Evolutionary conservation across 163 green algal genomes (phyloP), one percentile per base, ranked within the genome.

Genomic region (Chlorella variabilis): DNA sequence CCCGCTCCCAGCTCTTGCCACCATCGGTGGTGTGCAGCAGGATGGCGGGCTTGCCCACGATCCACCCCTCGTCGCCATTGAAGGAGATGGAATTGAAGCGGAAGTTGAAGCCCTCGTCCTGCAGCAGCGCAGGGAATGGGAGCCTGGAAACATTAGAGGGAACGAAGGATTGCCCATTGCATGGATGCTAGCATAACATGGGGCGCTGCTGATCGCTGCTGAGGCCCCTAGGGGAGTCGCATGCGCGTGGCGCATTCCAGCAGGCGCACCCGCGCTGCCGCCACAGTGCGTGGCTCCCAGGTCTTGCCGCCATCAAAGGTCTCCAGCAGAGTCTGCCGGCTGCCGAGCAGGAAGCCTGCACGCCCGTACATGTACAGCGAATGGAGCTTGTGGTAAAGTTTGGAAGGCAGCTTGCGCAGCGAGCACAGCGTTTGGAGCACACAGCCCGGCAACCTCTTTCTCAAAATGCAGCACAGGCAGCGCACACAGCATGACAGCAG

Each of bases 41-140:
- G 85, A 99, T 99, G 59, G 96, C 94, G 33, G 97, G 97, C 92
- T 98, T 99, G 86, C 97, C 97, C 49, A 99, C 93, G 73, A 99
- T 99, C 95, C 95, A 99, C 73, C 97, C 97, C 89, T 99, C 97
- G 48, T 95, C 90, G 42, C 94, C 93, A 34, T 86, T 92, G 86
- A 99, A 99, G 61, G 78, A 93, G 77, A 99, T 96, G 81, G 90
- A 95, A 87, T 97, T 98, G 92, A 99, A 99, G 71, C 94, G 87
- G 89, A 97, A 98, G 88, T 98, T 98, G 90, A 98, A 97, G 71
- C 93, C 96, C 89, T 98, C 96, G 33, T 99, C 96, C 63, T 83
- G 51, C 8, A 31, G 34, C 18, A 49, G 45, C 11, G 3, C n/a
- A 73, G 38, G 17, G 18, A 25, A 33, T 2, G 34, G 34, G 62